phyloP scores from a whole-genome alignment of 163 green algal genomes.

The Coccomyxa subellipsoidea region DNA sequence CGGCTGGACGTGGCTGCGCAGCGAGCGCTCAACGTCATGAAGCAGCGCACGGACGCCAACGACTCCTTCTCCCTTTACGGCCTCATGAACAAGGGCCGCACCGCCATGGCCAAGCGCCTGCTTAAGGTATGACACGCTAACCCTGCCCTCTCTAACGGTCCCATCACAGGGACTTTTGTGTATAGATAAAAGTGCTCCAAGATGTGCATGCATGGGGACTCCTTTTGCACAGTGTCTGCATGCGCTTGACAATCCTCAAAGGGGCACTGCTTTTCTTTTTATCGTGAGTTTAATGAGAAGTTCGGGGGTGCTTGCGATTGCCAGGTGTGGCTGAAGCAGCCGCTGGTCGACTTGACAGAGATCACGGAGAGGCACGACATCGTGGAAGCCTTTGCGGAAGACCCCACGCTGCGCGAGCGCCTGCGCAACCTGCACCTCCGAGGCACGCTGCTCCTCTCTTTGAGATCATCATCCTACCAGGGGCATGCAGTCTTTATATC shows the following conservation, averaged over 20 bases:
- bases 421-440: constrained; percentile 75
- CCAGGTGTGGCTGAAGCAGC: constrained; percentile 92
- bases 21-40: constrained; percentile 88
- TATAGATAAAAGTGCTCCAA: not conserved
- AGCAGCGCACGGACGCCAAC: constrained; percentile 58
- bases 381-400: constrained; percentile 77
- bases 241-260: no score
- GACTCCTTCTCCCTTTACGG: constrained; percentile 81
- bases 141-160: not conserved
- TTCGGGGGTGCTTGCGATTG: no score
- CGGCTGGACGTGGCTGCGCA: constrained; percentile 82
- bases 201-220: not conserved
- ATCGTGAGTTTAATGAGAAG: not conserved
- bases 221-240: no score
- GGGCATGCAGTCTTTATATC: no score
- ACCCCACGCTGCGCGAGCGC: constrained; percentile 65
- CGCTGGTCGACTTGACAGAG: constrained; percentile 71
- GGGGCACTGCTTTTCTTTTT: no score
- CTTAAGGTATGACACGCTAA: constrained; percentile 63
- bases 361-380: constrained; percentile 81
- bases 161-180: no score
- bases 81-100: constrained; percentile 82
- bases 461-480: not conserved
- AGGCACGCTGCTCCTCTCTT: constrained; percentile 34
- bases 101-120: constrained; percentile 89